Conservation (phyloP, 768 basidiomycete species). For the Xerocomus brunneocitrinus region DNA sequence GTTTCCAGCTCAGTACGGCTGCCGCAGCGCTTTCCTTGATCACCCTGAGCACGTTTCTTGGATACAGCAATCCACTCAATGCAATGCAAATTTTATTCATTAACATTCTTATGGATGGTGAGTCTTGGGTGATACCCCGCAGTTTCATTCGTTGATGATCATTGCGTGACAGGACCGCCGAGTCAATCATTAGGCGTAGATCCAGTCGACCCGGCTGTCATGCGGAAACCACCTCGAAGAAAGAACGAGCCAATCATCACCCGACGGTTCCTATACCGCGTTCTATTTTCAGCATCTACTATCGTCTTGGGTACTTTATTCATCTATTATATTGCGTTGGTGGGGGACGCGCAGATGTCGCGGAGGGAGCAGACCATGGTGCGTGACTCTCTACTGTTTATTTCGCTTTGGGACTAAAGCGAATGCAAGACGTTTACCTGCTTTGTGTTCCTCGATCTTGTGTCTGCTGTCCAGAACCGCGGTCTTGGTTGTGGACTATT, state of each 20-base stretch:
- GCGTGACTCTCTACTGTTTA: constrained; percentile 23
- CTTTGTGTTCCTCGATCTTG: constrained; percentile 96
- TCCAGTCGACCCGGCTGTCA: constrained; percentile 89
- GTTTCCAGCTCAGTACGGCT: constrained; percentile 97
- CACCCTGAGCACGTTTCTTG: constrained; percentile 87
- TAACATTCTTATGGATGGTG: constrained; percentile 98
- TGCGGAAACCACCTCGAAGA: constrained; percentile 87
- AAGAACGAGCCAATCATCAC: constrained; percentile 91
- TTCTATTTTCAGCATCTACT: constrained; percentile 89
- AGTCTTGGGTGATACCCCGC: constrained; percentile 13
- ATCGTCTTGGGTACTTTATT: constrained; percentile 88
- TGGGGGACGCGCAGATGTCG: constrained; percentile 75
- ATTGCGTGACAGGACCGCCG: constrained; percentile 63
- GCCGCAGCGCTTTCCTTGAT: constrained; percentile 93
- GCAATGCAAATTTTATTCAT: constrained; percentile 99
- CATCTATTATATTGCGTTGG: constrained; percentile 75
- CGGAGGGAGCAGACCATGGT: constrained; percentile 96
- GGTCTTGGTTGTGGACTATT: constrained; percentile 80
- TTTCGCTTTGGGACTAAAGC: background rate
- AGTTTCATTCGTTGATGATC: background rate
- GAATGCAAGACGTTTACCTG: constrained; percentile 80
- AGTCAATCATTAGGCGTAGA: constrained; percentile 96
- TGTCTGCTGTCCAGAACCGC: constrained; percentile 92
- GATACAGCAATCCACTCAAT: constrained; percentile 88
- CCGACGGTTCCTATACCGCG: constrained; percentile 63